These are phyloP conservation scores for Leishmania lainsoni DNA, from an alignment of 208 protist genomes.

Conservation along the genomic window DNA sequence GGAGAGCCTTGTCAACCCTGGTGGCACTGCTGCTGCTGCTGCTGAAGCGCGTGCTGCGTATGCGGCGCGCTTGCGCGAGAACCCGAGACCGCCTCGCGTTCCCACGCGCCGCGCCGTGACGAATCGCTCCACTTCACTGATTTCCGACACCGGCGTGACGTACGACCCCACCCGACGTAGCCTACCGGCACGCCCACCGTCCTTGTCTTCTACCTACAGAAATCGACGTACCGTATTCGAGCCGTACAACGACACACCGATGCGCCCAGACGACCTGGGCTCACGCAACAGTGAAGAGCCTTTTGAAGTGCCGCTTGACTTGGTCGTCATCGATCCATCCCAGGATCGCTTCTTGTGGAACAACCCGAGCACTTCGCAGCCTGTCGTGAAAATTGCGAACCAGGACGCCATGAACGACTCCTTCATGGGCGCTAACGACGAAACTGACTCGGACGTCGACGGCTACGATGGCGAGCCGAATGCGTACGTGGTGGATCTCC, in stretches of 20 bases:
- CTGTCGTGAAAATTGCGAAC: neutral
- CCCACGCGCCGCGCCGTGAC: neutral
- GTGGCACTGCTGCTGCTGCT: slow-evolving; percentile 8
- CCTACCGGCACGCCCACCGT: neutral
- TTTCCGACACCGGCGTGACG: slow-evolving; percentile 9
- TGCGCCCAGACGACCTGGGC: neutral
- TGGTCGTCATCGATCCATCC: slow-evolving; percentile 24
- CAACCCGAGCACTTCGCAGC: neutral
- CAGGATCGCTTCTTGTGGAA: slow-evolving; percentile 11
- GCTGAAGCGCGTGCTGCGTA: neutral
- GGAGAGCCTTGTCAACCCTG: slow-evolving; percentile 41
- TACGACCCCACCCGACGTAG: slow-evolving; percentile 1
- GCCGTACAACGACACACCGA: slow-evolving; percentile 11
- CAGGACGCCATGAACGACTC: slow-evolving; percentile 18
- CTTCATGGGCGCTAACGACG: slow-evolving; percentile 32
- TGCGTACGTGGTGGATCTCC: slow-evolving; percentile 66
- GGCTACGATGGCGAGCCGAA: slow-evolving; percentile 31
- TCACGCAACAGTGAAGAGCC: slow-evolving; percentile 1
- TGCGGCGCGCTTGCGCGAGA: neutral
- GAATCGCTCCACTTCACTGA: slow-evolving; percentile 13
- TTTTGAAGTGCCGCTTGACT: slow-evolving; percentile 18
- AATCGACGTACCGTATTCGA: slow-evolving; percentile 8
- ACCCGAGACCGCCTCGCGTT: neutral
- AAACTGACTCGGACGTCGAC: slow-evolving; percentile 28
- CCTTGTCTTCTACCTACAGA: neutral